phyloP scores from a whole-genome alignment of 305 asterid species.

The Withania somnifera region DNA sequence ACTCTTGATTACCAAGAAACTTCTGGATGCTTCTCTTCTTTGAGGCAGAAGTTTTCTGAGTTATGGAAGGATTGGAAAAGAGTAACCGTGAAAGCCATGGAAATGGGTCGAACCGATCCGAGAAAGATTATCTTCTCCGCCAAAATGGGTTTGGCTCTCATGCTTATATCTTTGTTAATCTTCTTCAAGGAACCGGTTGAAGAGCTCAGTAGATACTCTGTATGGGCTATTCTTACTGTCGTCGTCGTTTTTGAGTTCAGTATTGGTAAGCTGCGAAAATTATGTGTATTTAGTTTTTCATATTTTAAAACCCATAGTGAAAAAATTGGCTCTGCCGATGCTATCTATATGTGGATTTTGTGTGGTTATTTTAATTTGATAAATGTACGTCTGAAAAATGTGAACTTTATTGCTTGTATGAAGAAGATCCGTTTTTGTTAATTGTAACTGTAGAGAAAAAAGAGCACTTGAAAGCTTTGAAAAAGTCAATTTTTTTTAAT shows the following conservation, averaged over 20 bases:
- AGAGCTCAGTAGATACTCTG: constrained; percentile 26
- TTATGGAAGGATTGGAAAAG: constrained; percentile 13
- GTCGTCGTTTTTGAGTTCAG: constrained; percentile 40
- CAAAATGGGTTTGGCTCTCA: constrained; percentile 33
- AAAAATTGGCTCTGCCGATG: no score
- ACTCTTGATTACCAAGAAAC: background rate
- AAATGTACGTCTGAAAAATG: background rate
- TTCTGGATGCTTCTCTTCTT: constrained; percentile 5
- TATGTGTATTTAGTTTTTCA: no score
- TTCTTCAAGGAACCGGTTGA: constrained; percentile 26
- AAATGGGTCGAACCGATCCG: constrained; percentile 36
- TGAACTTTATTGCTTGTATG: background rate
- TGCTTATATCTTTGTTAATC: constrained; percentile 26
- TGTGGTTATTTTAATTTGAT: background rate
- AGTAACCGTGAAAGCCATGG: constrained; percentile 16
- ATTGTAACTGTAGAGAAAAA: background rate
- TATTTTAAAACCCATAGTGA: no score
- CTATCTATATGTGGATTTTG: background rate
- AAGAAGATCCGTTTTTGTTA: background rate
- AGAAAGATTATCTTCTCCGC: constrained; percentile 28
- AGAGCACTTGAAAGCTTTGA: background rate
- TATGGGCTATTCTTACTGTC: constrained; percentile 38
- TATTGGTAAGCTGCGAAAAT: constrained; percentile 15
- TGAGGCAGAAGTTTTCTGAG: background rate
- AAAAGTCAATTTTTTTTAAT: background rate